These are phyloP conservation scores for Flueggea neowawraea DNA, from an alignment of 441 rosid genomes.

Conservation along the genomic window DNA sequence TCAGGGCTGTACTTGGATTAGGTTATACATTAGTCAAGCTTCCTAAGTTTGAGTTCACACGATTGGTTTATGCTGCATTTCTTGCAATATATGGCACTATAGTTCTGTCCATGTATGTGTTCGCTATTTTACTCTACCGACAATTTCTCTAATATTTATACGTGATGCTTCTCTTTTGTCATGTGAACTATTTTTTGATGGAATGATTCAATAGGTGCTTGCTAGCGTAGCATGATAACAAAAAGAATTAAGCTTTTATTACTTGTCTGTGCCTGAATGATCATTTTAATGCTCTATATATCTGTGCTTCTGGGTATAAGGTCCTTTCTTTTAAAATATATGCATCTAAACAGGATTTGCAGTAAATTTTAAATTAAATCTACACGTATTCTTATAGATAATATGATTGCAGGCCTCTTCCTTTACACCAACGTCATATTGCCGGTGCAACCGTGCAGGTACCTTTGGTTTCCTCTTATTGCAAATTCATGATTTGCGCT, in stretches of 20 bases:
- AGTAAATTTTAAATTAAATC: neutral
- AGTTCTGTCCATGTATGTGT: too few relatives aligned
- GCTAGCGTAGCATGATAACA: neutral
- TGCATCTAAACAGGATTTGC: too few relatives aligned
- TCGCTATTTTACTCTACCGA: neutral
- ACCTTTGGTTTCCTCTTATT: neutral
- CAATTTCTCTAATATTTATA: neutral
- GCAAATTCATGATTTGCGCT: slow-evolving; percentile 4
- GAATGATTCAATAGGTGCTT: neutral
- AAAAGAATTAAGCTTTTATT: neutral
- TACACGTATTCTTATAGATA: slow-evolving; percentile 1
- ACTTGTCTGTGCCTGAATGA: neutral
- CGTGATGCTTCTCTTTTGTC: neutral
- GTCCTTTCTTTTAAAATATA: neutral
- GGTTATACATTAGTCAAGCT: too few relatives aligned
- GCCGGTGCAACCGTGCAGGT: slow-evolving; percentile 84
- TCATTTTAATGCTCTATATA: neutral
- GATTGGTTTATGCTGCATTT: too few relatives aligned
- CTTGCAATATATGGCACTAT: too few relatives aligned
- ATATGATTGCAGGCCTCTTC: slow-evolving; percentile 78
- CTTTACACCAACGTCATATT: slow-evolving; percentile 92
- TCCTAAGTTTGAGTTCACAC: too few relatives aligned
- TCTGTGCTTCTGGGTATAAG: neutral
- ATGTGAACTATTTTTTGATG: too few relatives aligned
- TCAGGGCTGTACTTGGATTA: too few relatives aligned